Percentiles rank a stretch among this genome's conserved stretches.
Evolutionary conservation across 1,284 basidiomycete genomes (phyloP).

Genomic region (Vanrija sp.): DNA sequence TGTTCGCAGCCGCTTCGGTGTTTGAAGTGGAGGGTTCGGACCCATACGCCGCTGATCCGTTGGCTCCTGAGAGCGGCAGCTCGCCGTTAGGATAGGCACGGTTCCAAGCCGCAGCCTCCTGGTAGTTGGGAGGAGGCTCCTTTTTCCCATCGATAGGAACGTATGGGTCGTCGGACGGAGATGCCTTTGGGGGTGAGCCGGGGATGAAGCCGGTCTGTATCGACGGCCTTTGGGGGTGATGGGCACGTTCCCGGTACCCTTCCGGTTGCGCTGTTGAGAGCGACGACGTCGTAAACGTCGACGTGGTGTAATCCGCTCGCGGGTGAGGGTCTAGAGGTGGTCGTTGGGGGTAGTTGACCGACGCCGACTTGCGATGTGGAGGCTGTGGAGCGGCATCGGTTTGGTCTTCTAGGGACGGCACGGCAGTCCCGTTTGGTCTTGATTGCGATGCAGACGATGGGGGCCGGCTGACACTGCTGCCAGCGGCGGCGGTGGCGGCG

Average conservation of each 20-base stretch:
- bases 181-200: neutral
- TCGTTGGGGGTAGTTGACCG: no score
- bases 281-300: neutral
- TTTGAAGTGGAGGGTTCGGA: neutral
- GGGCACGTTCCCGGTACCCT: neutral
- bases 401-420: no score
- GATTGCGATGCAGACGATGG: no score
- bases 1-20: neutral
- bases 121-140: constrained; percentile 2
- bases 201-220: neutral
- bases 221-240: neutral
- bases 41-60: neutral
- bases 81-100: neutral
- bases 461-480: no score
- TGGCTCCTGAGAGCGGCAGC: neutral
- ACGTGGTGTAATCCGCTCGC: no score
- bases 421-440: no score
- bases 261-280: neutral
- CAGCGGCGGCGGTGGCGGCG: no score
- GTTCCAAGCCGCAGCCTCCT: neutral
- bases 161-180: neutral
- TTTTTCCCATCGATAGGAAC: constrained; percentile 1
- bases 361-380: no score
- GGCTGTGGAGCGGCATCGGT: no score
- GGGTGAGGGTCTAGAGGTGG: no score